Evolutionary conservation across 768 basidiomycete species (phyloP).

Genomic region (Galerina sulciceps): DNA sequence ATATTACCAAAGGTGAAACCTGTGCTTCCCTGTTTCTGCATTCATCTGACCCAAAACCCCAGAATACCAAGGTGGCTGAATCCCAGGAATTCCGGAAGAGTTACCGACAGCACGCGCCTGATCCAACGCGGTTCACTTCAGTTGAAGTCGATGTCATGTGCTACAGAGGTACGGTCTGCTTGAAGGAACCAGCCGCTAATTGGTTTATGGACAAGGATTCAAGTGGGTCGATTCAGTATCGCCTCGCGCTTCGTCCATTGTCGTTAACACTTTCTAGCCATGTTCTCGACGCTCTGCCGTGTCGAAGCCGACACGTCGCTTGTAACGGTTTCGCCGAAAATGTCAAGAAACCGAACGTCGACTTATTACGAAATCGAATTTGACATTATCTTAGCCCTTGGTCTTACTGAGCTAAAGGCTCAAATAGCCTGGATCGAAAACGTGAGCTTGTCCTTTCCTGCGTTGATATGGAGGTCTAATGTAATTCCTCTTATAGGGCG

Average conservation of each 20-base stretch:
- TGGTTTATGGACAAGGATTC: conserved; percentile 8
- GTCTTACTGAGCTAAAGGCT: conserved; percentile 51
- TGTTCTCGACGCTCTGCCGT: conserved; percentile 15
- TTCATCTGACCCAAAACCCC: not conserved
- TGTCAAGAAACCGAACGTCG: conserved; percentile 1
- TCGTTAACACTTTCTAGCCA: not conserved
- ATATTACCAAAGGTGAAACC: conserved; percentile 41
- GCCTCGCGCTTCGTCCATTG: not conserved
- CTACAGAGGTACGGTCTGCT: conserved; percentile 17
- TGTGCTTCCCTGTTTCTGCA: not conserved
- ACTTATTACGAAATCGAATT: conserved; percentile 30
- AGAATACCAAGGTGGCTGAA: conserved; percentile 45
- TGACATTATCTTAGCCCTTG: conserved; percentile 47
- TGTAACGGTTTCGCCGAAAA: not conserved
- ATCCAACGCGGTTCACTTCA: conserved; percentile 3
- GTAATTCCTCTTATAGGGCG: not conserved
- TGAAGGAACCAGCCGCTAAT: not conserved
- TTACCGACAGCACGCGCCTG: conserved; percentile 26
- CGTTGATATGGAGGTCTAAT: not conserved
- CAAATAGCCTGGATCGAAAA: conserved; percentile 51
- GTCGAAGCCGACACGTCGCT: conserved; percentile 19
- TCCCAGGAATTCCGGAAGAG: conserved; percentile 41
- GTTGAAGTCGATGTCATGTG: conserved; percentile 22
- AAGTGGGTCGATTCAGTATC: not conserved
- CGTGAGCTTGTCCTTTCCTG: conserved; percentile 28